Evolutionary conservation across 345 rosid genomes (phyloP).

Genomic region (Turritis glabra): DNA sequence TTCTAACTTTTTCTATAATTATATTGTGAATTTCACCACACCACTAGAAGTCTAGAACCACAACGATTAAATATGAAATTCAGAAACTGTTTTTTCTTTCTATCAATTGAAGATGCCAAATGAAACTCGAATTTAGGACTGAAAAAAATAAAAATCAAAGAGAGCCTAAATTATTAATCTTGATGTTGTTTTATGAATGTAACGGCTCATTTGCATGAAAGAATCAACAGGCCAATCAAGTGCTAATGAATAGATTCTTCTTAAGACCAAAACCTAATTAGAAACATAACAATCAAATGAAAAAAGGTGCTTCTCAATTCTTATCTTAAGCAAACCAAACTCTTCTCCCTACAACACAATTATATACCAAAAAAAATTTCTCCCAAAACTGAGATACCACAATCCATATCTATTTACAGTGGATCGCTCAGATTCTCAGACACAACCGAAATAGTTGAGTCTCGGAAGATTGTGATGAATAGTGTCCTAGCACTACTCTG

Average conservation of each 20-base stretch:
- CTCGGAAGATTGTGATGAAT: conserved; percentile 27
- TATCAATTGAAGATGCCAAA: background rate
- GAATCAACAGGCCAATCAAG: conserved; percentile 1
- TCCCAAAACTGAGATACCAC: conserved; percentile 26
- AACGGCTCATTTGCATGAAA: background rate
- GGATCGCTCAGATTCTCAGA: conserved; percentile 25
- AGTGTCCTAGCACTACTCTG: conserved; percentile 41
- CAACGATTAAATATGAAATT: background rate
- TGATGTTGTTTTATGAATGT: background rate
- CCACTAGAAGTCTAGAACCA: background rate
- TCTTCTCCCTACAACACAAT: conserved; percentile 30
- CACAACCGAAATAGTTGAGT: conserved; percentile 19
- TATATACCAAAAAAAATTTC: conserved; percentile 32
- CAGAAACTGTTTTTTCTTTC: background rate
- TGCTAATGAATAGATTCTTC: background rate
- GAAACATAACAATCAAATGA: conserved; percentile 25
- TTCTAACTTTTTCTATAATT: too few relatives aligned
- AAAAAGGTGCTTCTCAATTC: conserved; percentile 5
- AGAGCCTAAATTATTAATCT: background rate
- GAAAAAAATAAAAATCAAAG: background rate
- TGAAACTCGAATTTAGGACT: background rate
- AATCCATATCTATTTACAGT: conserved; percentile 16
- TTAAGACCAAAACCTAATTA: conserved; percentile 8
- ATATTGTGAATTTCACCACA: background rate
- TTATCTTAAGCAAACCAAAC: conserved; percentile 17